Evolutionary conservation across 768 basidiomycete species (phyloP), one percentile per base, ranked within the genome.

Genomic region (Agaricus sinodeliciosus): DNA sequence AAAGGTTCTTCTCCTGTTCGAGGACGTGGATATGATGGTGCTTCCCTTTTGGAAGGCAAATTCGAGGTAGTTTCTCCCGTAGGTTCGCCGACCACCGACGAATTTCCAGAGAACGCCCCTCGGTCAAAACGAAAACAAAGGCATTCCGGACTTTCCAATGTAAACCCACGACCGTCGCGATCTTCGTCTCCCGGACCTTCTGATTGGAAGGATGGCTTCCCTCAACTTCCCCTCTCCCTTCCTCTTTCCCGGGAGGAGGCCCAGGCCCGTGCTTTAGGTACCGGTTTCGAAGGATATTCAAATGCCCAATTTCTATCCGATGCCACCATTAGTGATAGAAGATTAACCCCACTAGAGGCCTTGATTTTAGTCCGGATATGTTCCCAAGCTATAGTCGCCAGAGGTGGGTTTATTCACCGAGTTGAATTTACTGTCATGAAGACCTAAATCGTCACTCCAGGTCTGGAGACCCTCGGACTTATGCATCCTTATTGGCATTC

Each of bases 401-500:
- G 79, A 60, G 89, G 88, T 82, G 69, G 27, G 80, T 65, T 31
- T 31, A 31, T 8, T 8, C 26, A 5, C 57, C 40, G 44, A 56
- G 19, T 61, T 46, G 50, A 52, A 22, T 56, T 31, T 25, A 16
- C 48, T 41, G 16, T 60, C 27, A 34, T 40, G 16, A 48, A 56
- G 48, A 43, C 35, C 28, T 3, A 34, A n/a, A 45, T 43, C 34
- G 37, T 58, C 56, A 39, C 51, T 56, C 11, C 55, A 90, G 88
- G 88, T n/a, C 72, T 90, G 47, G 87, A 90, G 63, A 82, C 84
- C 3, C 81, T 87, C 43, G 90, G 89, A 16, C 74, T 91, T 43
- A 91, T 91, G 86, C 85, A 86, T 60, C 87, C 90, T 4, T 85
- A 90, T 63, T 91, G 86, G 88, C 75, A 85, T 64, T 84, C 87